These are phyloP conservation scores for Melanomma pulvis-pyrius DNA, from an alignment of 495 filamentous ascomycete genomes.

Conservation along the genomic window DNA sequence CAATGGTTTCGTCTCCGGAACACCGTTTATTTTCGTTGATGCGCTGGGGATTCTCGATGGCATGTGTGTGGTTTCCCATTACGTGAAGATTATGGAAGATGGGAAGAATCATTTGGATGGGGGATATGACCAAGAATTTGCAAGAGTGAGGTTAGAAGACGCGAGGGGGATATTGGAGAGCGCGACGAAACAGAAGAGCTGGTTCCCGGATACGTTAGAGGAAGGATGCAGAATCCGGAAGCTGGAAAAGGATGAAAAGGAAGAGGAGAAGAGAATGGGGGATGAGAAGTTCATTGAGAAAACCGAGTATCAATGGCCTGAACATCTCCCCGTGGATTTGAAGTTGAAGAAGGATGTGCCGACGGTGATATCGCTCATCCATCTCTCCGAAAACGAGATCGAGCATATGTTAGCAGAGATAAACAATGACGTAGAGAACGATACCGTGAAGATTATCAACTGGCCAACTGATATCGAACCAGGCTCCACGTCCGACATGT, in stretches of 20 bases:
- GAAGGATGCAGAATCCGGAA: neutral
- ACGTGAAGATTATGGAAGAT: neutral
- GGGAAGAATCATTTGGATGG: no score
- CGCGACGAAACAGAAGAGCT: neutral
- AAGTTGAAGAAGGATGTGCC: neutral
- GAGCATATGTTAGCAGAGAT: neutral
- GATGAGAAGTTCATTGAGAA: neutral
- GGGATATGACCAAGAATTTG: constrained; percentile 1
- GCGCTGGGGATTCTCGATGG: neutral
- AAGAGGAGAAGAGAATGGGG: neutral
- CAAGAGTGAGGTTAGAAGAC: neutral
- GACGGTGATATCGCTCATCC: constrained; percentile 11
- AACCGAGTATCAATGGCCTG: neutral
- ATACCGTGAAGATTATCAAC: constrained; percentile 5
- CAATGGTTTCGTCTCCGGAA: neutral
- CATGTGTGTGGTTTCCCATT: neutral
- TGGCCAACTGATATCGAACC: constrained; percentile 9
- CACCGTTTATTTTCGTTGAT: constrained; percentile 4
- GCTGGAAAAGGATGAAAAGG: neutral
- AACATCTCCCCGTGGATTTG: constrained; percentile 7
- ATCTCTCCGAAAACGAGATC: neutral
- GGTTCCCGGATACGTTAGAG: constrained; percentile 3
- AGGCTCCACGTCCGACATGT: constrained; percentile 3
- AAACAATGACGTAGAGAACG: neutral
- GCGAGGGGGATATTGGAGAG: neutral